phyloP scores from a whole-genome alignment of 331 rosid species.

The Cucumis variabilis region DNA sequence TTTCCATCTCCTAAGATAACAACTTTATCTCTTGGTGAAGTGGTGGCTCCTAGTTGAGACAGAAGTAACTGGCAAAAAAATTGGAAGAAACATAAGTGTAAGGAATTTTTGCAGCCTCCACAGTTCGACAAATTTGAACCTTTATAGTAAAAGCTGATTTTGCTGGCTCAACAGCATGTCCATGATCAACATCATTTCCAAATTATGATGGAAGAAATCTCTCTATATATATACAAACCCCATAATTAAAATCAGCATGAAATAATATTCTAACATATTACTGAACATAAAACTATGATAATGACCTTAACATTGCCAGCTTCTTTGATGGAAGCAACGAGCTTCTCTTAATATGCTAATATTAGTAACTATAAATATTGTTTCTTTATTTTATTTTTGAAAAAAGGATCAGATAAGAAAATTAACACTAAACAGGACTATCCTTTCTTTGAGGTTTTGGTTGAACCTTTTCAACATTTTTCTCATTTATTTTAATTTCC shows the following conservation, averaged over 20 bases:
- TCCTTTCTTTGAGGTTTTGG: no score
- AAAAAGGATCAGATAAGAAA: no score
- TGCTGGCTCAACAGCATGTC: neutral
- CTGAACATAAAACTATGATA: neutral
- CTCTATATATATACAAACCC: neutral
- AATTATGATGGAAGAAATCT: neutral
- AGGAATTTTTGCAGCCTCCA: neutral
- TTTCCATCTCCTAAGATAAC: no score
- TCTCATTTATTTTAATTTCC: no score
- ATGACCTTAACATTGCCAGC: neutral
- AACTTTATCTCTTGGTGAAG: neutral
- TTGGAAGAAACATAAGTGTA: neutral
- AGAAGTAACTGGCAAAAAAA: neutral
- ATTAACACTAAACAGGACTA: no score
- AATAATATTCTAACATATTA: neutral
- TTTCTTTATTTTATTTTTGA: no score
- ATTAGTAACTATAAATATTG: no score
- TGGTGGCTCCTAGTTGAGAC: neutral
- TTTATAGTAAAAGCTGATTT: neutral
- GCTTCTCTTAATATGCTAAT: neutral
- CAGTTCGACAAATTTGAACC: neutral
- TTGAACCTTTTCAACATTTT: no score
- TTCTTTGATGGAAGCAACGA: neutral
- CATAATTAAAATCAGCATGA: neutral
- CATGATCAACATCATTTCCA: neutral